Evolutionary conservation across 2,329 filamentous ascomycete genomes (phyloP).

Genomic region (Colletotrichum euphorbiae): DNA sequence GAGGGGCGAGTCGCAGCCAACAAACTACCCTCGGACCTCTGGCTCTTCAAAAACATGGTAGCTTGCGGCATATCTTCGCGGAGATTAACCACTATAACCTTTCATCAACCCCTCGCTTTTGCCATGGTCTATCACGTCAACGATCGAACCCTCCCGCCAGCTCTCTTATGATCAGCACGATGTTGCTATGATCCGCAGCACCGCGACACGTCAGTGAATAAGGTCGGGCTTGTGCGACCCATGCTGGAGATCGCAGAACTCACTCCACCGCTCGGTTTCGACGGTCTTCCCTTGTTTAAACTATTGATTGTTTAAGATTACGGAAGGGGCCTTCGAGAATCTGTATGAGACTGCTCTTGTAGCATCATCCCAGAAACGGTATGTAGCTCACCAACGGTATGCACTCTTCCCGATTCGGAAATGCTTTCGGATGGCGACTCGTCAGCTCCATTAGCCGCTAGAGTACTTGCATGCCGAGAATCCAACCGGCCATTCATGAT

Average conservation of each 20-base stretch:
- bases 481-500: no score
- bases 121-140: background rate
- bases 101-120: conserved; percentile 4
- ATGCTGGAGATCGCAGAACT: conserved; percentile 32
- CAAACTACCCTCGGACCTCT: background rate
- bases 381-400: conserved; percentile 19
- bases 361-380: conserved; percentile 35
- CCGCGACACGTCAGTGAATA: conserved; percentile 32
- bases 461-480: conserved; percentile 10
- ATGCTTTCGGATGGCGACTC: background rate
- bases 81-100: conserved; percentile 8
- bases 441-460: background rate
- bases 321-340: conserved; percentile 19
- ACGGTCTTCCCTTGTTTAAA: conserved; percentile 20
- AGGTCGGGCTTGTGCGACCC: conserved; percentile 40
- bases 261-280: conserved; percentile 18
- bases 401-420: conserved; percentile 2
- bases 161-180: conserved; percentile 11
- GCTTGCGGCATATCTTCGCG: background rate
- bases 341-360: conserved; percentile 34
- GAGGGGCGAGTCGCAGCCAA: background rate
- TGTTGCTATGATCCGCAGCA: conserved; percentile 28
- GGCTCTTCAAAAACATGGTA: background rate
- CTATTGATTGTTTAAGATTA: conserved; percentile 32
- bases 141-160: background rate